Conservation (phyloP, 257 asterid genomes). For the Solanum appendiculatum region DNA sequence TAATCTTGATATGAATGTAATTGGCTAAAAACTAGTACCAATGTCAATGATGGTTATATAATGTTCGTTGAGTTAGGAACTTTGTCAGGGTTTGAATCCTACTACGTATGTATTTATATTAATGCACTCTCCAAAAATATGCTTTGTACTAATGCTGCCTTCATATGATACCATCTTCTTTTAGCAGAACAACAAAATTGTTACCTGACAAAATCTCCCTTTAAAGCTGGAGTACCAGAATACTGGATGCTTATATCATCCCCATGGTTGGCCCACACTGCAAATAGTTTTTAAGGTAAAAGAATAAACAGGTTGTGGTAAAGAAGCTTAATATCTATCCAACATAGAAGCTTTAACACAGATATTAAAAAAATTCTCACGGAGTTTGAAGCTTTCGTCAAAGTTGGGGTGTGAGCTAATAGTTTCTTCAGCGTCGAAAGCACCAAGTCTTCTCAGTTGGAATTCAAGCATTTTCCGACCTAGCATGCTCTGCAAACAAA, state of each 20-base stretch:
- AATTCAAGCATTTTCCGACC: constrained; percentile 88
- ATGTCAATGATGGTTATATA: neutral
- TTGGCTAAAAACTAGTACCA: neutral
- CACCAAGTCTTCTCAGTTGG: constrained; percentile 86
- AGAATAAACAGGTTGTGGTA: neutral
- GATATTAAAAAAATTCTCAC: constrained; percentile 28
- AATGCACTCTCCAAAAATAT: neutral
- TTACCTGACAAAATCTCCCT: constrained; percentile 98
- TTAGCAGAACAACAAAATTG: constrained; percentile 1
- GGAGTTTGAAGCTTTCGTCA: constrained; percentile 56
- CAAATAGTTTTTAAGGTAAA: constrained; percentile 15
- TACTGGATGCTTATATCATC: constrained; percentile 94
- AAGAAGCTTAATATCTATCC: neutral
- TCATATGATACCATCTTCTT: neutral
- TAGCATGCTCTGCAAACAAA: constrained; percentile 68
- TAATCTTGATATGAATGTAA: neutral
- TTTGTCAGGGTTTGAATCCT: neutral
- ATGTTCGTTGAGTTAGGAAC: neutral
- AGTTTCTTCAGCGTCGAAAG: constrained; percentile 58
- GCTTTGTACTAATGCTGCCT: neutral
- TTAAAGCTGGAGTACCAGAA: constrained; percentile 90
- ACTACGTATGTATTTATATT: neutral
- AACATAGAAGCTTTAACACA: neutral
- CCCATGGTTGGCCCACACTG: constrained; percentile 99
- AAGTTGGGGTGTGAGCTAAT: constrained; percentile 56